Conservation (phyloP, 1,139 yeast species). For the Yamadazyma buinensis region DNA sequence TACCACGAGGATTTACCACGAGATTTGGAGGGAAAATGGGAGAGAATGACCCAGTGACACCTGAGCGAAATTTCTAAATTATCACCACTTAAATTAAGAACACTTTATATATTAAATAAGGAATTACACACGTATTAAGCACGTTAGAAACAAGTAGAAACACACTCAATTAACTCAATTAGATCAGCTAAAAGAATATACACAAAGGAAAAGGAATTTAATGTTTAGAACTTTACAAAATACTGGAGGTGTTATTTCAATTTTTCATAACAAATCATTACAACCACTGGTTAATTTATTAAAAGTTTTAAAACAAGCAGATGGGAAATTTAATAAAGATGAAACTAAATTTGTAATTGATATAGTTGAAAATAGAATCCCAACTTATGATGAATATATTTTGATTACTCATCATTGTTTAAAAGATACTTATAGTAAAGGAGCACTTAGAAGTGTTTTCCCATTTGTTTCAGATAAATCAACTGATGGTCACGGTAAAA, state of each 20-base stretch:
- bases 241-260: constrained; percentile 42
- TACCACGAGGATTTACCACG: background rate
- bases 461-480: constrained; percentile 29
- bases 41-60: too few relatives aligned
- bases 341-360: constrained; percentile 33
- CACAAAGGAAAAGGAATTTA: too few relatives aligned
- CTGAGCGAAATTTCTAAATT: too few relatives aligned
- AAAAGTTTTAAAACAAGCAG: constrained; percentile 31
- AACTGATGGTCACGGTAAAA: constrained; percentile 18
- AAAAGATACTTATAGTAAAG: constrained; percentile 22
- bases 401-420: constrained; percentile 27
- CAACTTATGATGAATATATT: constrained; percentile 42
- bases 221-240: constrained; percentile 40
- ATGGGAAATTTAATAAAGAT: constrained; percentile 22
- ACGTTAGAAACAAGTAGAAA: too few relatives aligned
- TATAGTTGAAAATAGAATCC: constrained; percentile 38
- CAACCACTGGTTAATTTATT: constrained; percentile 32
- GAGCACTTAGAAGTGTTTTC: constrained; percentile 29
- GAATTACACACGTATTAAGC: too few relatives aligned
- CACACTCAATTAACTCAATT: too few relatives aligned
- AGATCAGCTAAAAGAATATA: too few relatives aligned
- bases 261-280: constrained; percentile 38
- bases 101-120: too few relatives aligned
- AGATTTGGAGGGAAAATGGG: background rate
- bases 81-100: too few relatives aligned